Conservation (phyloP, 2,329 filamentous ascomycete species). For the Aspergillus uvarum region DNA sequence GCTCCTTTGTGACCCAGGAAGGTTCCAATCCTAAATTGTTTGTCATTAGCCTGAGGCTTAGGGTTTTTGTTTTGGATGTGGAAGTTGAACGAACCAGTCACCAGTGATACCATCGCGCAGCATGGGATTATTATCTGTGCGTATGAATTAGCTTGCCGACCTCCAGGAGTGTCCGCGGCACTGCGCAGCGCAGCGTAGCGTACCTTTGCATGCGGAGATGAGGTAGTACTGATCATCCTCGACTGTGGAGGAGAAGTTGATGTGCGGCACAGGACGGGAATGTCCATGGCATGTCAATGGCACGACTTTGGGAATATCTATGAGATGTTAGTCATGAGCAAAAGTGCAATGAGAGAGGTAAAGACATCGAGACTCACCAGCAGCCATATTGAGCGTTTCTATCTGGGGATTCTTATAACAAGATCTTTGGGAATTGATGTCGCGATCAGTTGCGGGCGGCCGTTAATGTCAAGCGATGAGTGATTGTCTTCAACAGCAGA, state of each 20-base stretch:
- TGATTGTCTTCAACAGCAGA: constrained; percentile 8
- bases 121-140: constrained; percentile 92
- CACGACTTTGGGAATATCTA: constrained; percentile 62
- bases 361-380: constrained; percentile 17
- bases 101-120: constrained; percentile 93
- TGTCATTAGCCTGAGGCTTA: background rate
- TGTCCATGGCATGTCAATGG: constrained; percentile 93
- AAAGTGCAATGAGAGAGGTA: background rate
- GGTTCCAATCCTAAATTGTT: constrained; percentile 72
- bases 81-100: constrained; percentile 66
- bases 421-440: background rate
- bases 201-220: constrained; percentile 90
- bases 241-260: constrained; percentile 81
- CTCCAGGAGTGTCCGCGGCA: background rate
- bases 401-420: constrained; percentile 5
- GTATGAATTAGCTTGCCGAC: background rate
- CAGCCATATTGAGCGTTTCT: constrained; percentile 22
- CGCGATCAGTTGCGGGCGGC: constrained; percentile 18
- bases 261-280: constrained; percentile 85
- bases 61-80: background rate
- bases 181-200: background rate
- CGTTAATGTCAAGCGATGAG: constrained; percentile 14
- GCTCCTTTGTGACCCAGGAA: constrained; percentile 98
- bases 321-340: constrained; percentile 6
- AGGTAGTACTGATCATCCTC: constrained; percentile 85